A percentile compares a stretch with the other conserved stretches of the same genome.
Conservation (phyloP, 768 basidiomycete species). For the Mycena galericulata region DNA sequence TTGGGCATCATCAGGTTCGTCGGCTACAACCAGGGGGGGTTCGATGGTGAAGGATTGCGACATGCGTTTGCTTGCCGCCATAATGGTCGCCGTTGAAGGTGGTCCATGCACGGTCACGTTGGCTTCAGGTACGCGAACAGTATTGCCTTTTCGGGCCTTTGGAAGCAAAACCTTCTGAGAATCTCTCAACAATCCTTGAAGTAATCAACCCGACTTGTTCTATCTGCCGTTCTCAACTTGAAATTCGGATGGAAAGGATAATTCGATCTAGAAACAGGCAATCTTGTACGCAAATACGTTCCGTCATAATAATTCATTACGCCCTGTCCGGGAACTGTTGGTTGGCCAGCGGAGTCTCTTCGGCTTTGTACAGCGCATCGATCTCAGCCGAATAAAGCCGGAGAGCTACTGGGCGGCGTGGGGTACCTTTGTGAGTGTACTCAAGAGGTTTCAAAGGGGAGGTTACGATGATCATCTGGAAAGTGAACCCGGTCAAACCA, state of each 20-base stretch:
- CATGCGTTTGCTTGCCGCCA: slow-evolving; percentile 36
- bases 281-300: no score
- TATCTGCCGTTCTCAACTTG: no score
- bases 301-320: not conserved
- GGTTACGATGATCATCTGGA: slow-evolving; percentile 13
- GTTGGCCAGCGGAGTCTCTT: not conserved
- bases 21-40: slow-evolving; percentile 2
- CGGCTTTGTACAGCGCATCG: slow-evolving; percentile 1
- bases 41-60: slow-evolving; percentile 36
- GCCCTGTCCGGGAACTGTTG: slow-evolving; percentile 17
- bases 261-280: no score
- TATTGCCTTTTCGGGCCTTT: no score
- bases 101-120: slow-evolving; percentile 27
- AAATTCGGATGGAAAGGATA: no score
- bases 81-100: slow-evolving; percentile 5
- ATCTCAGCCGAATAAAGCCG: slow-evolving; percentile 6
- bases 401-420: not conserved
- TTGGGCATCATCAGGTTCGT: slow-evolving; percentile 49
- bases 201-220: no score
- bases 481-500: not conserved
- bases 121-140: no score
- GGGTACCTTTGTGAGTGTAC: slow-evolving; percentile 13
- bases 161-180: no score
- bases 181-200: no score
- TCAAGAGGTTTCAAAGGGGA: slow-evolving; percentile 13